Evolutionary conservation across 768 basidiomycete genomes (phyloP).

Genomic region (Kwoniella europaea): DNA sequence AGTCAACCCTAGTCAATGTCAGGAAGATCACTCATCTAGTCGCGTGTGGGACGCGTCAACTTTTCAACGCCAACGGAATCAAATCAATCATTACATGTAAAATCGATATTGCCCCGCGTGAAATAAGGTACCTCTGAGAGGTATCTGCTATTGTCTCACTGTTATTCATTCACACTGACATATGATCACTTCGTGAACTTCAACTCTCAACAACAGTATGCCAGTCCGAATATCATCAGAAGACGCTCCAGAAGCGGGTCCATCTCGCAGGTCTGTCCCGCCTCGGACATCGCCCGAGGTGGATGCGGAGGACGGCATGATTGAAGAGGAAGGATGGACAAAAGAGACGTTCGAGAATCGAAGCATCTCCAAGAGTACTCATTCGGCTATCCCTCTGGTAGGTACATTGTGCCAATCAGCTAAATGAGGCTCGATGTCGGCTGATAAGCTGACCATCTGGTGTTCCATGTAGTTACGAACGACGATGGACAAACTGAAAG

Average conservation of each 20-base stretch:
- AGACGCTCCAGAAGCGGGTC: conserved; percentile 17
- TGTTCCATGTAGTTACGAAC: conserved; percentile 15
- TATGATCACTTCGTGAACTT: too few relatives aligned
- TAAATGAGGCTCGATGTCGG: not conserved
- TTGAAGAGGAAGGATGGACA: conserved; percentile 45
- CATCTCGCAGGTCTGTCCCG: conserved; percentile 11
- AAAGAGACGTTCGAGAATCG: conserved; percentile 32
- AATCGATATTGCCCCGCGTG: conserved; percentile 5
- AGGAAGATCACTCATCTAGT: not conserved
- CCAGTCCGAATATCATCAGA: conserved; percentile 3
- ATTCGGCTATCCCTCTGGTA: conserved; percentile 11
- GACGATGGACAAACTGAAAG: conserved; percentile 24
- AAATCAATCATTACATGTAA: not conserved
- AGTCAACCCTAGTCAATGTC: conserved; percentile 9
- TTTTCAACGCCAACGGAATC: conserved; percentile 17
- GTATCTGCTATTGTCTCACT: too few relatives aligned
- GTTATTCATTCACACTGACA: too few relatives aligned
- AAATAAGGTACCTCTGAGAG: too few relatives aligned
- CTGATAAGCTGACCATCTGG: not conserved
- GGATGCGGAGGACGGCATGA: conserved; percentile 15
- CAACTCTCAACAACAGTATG: not conserved
- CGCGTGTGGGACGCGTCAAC: conserved; percentile 26
- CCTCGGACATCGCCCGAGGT: not conserved
- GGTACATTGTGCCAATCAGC: not conserved
- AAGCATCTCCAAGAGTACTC: conserved; percentile 13